Percentiles rank a stretch among this genome's conserved stretches.
Conservation (phyloP, 2,329 filamentous ascomycete species). For the Colletotrichum godetiae region DNA sequence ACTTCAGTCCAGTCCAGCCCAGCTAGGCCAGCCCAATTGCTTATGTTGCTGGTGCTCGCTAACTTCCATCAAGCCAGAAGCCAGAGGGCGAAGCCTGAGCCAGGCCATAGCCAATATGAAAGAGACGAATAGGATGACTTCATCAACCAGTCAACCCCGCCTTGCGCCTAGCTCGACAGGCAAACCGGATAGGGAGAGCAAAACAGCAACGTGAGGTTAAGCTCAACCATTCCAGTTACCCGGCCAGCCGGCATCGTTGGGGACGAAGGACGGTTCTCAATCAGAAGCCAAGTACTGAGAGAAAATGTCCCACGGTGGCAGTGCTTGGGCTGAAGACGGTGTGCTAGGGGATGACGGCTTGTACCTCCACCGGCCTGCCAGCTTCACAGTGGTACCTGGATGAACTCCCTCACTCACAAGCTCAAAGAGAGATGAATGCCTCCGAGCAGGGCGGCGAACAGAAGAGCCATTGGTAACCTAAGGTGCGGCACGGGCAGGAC, state of each 20-base stretch:
- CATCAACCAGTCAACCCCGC: constrained; percentile 7
- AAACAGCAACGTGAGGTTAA: not conserved
- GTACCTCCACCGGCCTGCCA: constrained; percentile 12
- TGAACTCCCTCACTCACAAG: constrained; percentile 9
- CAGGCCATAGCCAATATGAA: not conserved
- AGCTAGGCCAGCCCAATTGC: not conserved
- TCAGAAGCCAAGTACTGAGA: not conserved
- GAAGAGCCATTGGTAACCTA: constrained; percentile 18
- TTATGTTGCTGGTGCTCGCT: not conserved
- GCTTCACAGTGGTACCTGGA: constrained; percentile 17
- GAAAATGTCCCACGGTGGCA: not conserved
- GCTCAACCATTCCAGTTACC: constrained; percentile 3
- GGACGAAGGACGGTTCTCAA: not conserved
- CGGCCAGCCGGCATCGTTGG: constrained; percentile 1
- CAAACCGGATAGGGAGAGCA: not conserved
- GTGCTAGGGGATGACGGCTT: constrained; percentile 1
- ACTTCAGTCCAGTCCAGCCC: not conserved
- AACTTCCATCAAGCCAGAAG: not conserved
- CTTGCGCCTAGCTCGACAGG: constrained; percentile 7
- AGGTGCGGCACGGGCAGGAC: constrained; percentile 13
- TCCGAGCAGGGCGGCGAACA: constrained; percentile 8
- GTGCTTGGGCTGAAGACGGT: not conserved
- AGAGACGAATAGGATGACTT: constrained; percentile 26
- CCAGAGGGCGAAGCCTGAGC: too few species aligned
- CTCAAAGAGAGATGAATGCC: constrained; percentile 17